Evolutionary conservation across 176 grass and related monocot species (phyloP), one percentile per base, ranked within the genome.

Genomic region (Juncus effusus): DNA sequence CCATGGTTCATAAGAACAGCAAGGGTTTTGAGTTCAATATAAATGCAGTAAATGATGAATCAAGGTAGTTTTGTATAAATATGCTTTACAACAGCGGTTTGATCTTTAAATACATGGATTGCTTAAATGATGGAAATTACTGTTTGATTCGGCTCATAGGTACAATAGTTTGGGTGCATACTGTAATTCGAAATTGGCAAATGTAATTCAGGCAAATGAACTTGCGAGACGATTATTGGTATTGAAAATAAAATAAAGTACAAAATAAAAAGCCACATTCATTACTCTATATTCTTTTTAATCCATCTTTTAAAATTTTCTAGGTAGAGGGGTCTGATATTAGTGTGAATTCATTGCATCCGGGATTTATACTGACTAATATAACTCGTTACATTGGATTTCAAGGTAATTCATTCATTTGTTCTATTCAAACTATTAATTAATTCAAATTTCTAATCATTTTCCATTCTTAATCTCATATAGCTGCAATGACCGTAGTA

Each of bases 11-110:
- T 39, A 40, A 45, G 40, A 13, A 3, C 13, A 67, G 74, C 52
- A 60, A 67, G 56, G 74, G 9, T 14, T 65, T 54, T 65, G 56
- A 38, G 4, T 67, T 66, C 15, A 13, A 60, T 63, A 38, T 60
- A 6, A 64, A 77, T 56, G 65, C 42, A 38, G 7, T 77, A 4
- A 77, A 77, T 67, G 74, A 77, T 38, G 3, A 77, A 36, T 77
- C 74, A 56, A 77, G 49, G 62, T 77, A 36, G 14, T 16, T 7
- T 36, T 67, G 40, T 42, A 16, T 13, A 13, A 56, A 38, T 4
- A 56, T 4, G 44, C 38, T 36, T 45, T 3, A 14, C 14, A 7
- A 58, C 36, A 45, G 10, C 7, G 10, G 3, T 59, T 39, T 10
- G 40, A 38, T 13, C 16, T 36, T 61, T 5, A 0, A 65, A 40